Evolutionary conservation across 352 stramenopile species (phyloP), one percentile per base, ranked within the genome.

Genomic region (Phytophthora citricola): DNA sequence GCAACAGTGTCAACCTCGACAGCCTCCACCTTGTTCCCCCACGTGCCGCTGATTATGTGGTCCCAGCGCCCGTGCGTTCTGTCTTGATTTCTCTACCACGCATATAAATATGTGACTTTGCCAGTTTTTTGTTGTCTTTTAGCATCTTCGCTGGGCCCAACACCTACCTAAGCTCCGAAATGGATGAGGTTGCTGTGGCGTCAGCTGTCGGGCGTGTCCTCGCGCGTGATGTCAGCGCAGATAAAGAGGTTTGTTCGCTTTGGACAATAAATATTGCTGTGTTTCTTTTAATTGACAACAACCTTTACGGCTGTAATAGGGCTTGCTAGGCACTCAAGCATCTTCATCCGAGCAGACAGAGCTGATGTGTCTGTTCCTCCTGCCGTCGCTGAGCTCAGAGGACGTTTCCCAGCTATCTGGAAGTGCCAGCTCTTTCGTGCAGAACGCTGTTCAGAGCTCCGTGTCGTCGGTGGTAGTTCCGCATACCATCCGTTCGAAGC

Each of bases 31-130:
- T 54, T 87, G 38, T 78, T 79, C 54, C 72, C 76, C 12, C 79
- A 92, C 38, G 74, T 87, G 12, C 85, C 85, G 32, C 65, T 90
- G 7, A 44, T 91, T 10, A 64, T 93, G 58, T 93, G 85, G 85
- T 93, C 85, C 5, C 54, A 87, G 49, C 75, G 72, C 54, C 58
- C 80, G 85, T 93, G 66, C 60, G 83, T 90, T 38, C 51, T 47
- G n/a, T 15, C 3, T 57, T 38, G 9, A 4, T 26, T 39, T 27
- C 14, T 49, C 31, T 32, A n/a, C 49, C n/a, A 46, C 26, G 41
- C 38, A 26, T 14, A 11, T 59, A 49, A 20, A 14, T 15, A 55
- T 55, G 17, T 39, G 31, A 45, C 32, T n/a, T 57, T 41, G 46
- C 29, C 6, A 5, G 32, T 5, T n/a, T 5, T 39, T 26, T 52